A percentile compares a stretch with the other conserved stretches of the same genome.
phyloP scores from a whole-genome alignment of 2,329 filamentous ascomycete species.

The Plectosphaerella sp. region DNA sequence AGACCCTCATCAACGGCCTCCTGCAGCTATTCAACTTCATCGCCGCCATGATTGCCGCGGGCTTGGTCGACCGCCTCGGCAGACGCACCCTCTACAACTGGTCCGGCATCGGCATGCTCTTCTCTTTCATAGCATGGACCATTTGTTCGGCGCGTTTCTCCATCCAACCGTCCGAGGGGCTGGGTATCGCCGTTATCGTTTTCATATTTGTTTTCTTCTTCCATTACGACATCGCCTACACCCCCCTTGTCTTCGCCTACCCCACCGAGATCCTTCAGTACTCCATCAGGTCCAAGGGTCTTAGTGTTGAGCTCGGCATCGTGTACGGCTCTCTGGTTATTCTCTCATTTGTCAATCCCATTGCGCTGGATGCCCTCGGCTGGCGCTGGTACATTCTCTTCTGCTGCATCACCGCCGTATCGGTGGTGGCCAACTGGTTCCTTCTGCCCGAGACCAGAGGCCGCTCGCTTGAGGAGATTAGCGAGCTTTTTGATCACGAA shows the following conservation, averaged over 20 bases:
- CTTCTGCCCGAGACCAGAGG: slow-evolving; percentile 25
- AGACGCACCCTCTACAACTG: slow-evolving; percentile 15
- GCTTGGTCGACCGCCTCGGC: slow-evolving; percentile 19
- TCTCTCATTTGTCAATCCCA: slow-evolving; percentile 30
- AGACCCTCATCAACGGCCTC: slow-evolving; percentile 26
- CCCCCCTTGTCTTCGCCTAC: slow-evolving; percentile 37
- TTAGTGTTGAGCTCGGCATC: slow-evolving; percentile 17
- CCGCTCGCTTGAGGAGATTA: slow-evolving; percentile 20
- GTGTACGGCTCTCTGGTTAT: slow-evolving; percentile 20
- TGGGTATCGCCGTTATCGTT: slow-evolving; percentile 37
- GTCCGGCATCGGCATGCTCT: slow-evolving; percentile 25
- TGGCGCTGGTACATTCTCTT: slow-evolving; percentile 39
- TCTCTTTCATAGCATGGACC: slow-evolving; percentile 15
- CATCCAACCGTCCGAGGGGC: slow-evolving; percentile 15
- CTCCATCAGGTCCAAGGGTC: slow-evolving; percentile 16
- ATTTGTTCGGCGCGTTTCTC: slow-evolving; percentile 11
- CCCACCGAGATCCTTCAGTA: slow-evolving; percentile 18
- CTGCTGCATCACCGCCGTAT: slow-evolving; percentile 20
- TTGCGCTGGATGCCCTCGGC: slow-evolving; percentile 27
- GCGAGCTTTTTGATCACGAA: slow-evolving; percentile 16
- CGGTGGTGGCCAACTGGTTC: slow-evolving; percentile 28
- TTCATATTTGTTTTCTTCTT: slow-evolving; percentile 41
- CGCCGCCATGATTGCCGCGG: slow-evolving; percentile 19
- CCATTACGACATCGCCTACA: slow-evolving; percentile 35
- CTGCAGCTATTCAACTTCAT: slow-evolving; percentile 12